Conservation (phyloP, 805 yeast genomes). For the Yarrowia osloensis region DNA sequence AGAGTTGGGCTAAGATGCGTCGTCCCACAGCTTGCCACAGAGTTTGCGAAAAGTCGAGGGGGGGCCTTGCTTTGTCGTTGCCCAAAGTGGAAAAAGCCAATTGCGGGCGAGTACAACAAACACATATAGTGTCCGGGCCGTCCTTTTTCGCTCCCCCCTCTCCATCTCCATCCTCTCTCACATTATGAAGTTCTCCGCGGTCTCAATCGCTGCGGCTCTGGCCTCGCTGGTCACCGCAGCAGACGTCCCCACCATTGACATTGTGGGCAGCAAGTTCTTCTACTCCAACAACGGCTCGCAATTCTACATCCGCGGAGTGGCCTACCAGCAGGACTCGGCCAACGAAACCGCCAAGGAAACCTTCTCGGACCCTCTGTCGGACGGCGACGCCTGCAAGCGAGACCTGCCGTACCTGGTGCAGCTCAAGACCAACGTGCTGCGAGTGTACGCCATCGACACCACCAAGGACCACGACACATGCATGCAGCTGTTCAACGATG, state of each 20-base stretch:
- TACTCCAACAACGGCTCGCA: slow-evolving; percentile 71
- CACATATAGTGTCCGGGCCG: neutral
- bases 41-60: neutral
- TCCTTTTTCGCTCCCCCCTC: neutral
- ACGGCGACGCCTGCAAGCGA: slow-evolving; percentile 66
- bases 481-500: slow-evolving; percentile 71
- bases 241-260: slow-evolving; percentile 53
- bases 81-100: slow-evolving; percentile 24
- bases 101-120: neutral
- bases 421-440: slow-evolving; percentile 71
- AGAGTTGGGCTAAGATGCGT: neutral
- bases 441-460: slow-evolving; percentile 86
- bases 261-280: slow-evolving; percentile 76
- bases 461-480: slow-evolving; percentile 70
- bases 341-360: slow-evolving; percentile 57
- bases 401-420: slow-evolving; percentile 76
- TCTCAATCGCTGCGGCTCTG: slow-evolving; percentile 32
- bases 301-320: slow-evolving; percentile 84
- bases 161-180: slow-evolving; percentile 16
- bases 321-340: slow-evolving; percentile 71
- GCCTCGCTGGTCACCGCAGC: slow-evolving; percentile 35
- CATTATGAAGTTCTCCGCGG: slow-evolving; percentile 38
- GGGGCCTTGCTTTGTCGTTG: slow-evolving; percentile 24
- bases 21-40: neutral
- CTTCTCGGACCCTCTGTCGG: slow-evolving; percentile 75